Base-by-base conservation (phyloP, 106 monocot species). In the Cymbidium sinense region DNA sequence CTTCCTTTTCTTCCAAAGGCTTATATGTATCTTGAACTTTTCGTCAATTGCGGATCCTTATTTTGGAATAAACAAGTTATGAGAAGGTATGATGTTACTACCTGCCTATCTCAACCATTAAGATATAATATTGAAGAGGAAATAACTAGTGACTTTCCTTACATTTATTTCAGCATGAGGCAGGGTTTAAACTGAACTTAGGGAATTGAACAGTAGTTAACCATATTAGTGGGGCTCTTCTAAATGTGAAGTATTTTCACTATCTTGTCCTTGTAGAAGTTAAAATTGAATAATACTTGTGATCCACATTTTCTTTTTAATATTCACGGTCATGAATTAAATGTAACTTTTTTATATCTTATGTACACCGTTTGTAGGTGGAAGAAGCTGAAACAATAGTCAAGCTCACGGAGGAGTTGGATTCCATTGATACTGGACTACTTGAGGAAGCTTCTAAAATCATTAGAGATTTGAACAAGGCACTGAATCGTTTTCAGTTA, bases 351-450 rank as follows among this genome's bases (percentile, higher is more conserved):
- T 70, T 1, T 34, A 29, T 28, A 54, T 70, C 70, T 70, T 34
- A 70, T 70, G 31, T 35, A 35, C 12, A 41, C 34, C 44, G 58
- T 71, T 41, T 82, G 81, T 74, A 99, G 92, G 89, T 82, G 61
- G 98, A 99, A 75, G 98, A 99, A 84, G 98, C 98, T 86, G 95
- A 92, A 85, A 95, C 98, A 74, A 92, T 99, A 70, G 86, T 99
- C n/a, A 82, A 81, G 39, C 83, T 99, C 28, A 94, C 90, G 23
- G 98, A 99, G 82, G 98, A 99, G 77, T 86, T 92, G 77, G 98
- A 95, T 41, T 90, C 92, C 9, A 86, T 82, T 50, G 98, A 99
- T 87, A 81, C 87, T 34, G 84, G 84, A 52, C 89, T 99, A 84
- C 89, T 99, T 74, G 83, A 92, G 76, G 98, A 99, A 69, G 98